Conservation (phyloP, 2,329 filamentous ascomycete species). For the Zymoseptoria brevis region DNA sequence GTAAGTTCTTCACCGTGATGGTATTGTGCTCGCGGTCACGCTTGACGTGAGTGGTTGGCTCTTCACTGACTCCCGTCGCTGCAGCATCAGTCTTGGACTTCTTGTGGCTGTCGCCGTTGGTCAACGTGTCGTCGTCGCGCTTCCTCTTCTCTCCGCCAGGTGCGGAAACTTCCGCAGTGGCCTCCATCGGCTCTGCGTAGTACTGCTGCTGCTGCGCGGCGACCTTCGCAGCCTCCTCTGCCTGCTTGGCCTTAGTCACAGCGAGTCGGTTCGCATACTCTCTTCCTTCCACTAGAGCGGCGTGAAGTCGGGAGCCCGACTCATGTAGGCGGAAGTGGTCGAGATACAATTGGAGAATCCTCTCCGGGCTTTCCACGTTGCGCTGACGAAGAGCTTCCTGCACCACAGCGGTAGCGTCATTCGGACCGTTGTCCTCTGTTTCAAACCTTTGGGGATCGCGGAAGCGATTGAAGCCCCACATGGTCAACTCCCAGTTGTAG, state of each 20-base stretch:
- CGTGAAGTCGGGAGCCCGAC: slow-evolving; percentile 63
- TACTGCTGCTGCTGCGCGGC: slow-evolving; percentile 28
- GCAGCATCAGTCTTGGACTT: slow-evolving; percentile 50
- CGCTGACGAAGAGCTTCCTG: slow-evolving; percentile 57
- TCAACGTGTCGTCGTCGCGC: slow-evolving; percentile 51
- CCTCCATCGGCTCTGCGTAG: slow-evolving; percentile 25
- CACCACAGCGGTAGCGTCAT: slow-evolving; percentile 66
- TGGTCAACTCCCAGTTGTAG: slow-evolving; percentile 83
- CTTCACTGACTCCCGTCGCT: slow-evolving; percentile 18
- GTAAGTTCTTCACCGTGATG: slow-evolving; percentile 71
- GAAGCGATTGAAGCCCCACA: slow-evolving; percentile 52
- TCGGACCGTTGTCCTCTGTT: slow-evolving; percentile 53
- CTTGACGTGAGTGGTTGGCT: slow-evolving; percentile 45
- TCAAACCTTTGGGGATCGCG: slow-evolving; percentile 44
- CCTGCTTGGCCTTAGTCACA: slow-evolving; percentile 59
- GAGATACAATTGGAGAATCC: slow-evolving; percentile 63
- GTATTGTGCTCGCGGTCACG: slow-evolving; percentile 88
- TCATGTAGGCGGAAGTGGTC: slow-evolving; percentile 88
- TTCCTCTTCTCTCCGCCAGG: slow-evolving; percentile 58
- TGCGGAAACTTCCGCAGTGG: slow-evolving; percentile 13
- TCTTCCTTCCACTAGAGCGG: slow-evolving; percentile 64
- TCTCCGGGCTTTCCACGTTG: slow-evolving; percentile 68
- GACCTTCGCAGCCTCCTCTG: slow-evolving; percentile 55
- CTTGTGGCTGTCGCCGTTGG: slow-evolving; percentile 51
- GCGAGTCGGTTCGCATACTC: slow-evolving; percentile 57